phyloP scores from a whole-genome alignment of 2,329 filamentous ascomycete species.

The Fusarium redolens region DNA sequence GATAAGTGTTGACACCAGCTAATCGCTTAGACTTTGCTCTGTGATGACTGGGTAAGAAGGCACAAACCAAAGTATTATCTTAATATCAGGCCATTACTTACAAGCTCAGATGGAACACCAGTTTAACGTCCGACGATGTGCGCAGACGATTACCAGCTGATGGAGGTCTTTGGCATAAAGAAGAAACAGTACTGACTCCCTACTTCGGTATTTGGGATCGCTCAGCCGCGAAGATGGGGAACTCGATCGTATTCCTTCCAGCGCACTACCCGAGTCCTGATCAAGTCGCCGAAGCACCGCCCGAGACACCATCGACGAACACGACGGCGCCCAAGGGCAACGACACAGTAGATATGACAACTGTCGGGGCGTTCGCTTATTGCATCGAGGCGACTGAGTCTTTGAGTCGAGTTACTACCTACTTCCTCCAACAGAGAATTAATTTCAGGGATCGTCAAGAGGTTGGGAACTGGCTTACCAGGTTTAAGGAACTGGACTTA shows the following conservation, averaged over 20 bases:
- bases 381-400: conserved; percentile 60
- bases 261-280: conserved; percentile 46
- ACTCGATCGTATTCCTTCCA: conserved; percentile 53
- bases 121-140: conserved; percentile 49
- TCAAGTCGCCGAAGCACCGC: conserved; percentile 18
- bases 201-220: conserved; percentile 60
- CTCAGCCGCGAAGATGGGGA: conserved; percentile 53
- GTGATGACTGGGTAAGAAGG: conserved; percentile 29
- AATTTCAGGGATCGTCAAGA: conserved; percentile 54
- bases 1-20: fast-evolving
- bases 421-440: conserved; percentile 58
- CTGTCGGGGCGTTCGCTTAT: conserved; percentile 59
- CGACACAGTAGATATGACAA: conserved; percentile 47
- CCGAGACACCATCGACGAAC: conserved; percentile 9
- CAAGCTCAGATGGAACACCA: conserved; percentile 47
- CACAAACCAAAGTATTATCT: too few species aligned
- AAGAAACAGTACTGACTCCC: conserved; percentile 52
- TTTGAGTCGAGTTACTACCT: conserved; percentile 57
- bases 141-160: conserved; percentile 50
- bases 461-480: conserved; percentile 56
- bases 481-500: conserved; percentile 61
- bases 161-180: conserved; percentile 55
- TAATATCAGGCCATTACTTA: background rate
- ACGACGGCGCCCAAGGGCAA: background rate
- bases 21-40: conserved; percentile 19